Conservation (phyloP, 805 yeast species). For the Ogataea polymorpha region DNA sequence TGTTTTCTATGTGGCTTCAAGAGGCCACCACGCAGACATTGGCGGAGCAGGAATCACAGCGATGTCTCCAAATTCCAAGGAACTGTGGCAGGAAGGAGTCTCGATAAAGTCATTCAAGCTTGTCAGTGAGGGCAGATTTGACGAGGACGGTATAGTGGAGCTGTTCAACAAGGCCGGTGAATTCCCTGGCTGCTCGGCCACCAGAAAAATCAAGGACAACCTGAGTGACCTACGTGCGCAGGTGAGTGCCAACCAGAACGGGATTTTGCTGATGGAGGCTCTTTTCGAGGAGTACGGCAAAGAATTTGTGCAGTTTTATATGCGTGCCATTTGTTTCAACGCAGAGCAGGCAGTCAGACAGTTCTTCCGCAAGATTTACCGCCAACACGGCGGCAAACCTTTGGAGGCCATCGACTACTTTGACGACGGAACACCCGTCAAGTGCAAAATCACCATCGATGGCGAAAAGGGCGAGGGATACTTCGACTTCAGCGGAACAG, state of each 20-base stretch:
- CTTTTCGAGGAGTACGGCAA: conserved; percentile 41
- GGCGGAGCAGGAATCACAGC: conserved; percentile 57
- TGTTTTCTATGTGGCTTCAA: conserved; percentile 50
- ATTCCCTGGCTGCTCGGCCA: conserved; percentile 51
- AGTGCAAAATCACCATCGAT: conserved; percentile 40
- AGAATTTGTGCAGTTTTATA: conserved; percentile 40
- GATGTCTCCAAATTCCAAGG: conserved; percentile 51
- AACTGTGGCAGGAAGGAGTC: conserved; percentile 53
- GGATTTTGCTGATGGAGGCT: conserved; percentile 40
- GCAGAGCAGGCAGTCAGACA: conserved; percentile 42
- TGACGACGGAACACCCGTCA: conserved; percentile 55
- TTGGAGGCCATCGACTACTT: conserved; percentile 44
- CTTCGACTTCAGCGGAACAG: conserved; percentile 51
- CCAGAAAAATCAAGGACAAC: conserved; percentile 50
- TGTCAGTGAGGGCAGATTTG: conserved; percentile 45
- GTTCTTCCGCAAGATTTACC: conserved; percentile 40
- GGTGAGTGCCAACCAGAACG: conserved; percentile 48
- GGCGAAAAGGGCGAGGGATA: conserved; percentile 39
- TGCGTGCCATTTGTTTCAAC: conserved; percentile 41
- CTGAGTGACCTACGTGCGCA: conserved; percentile 45
- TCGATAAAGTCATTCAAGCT: conserved; percentile 48
- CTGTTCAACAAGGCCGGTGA: conserved; percentile 46
- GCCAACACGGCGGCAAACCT: conserved; percentile 26
- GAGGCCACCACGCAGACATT: conserved; percentile 61
- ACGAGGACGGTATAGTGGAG: conserved; percentile 45